Conservation (phyloP, 805 yeast genomes). For the Candida boidinii region DNA sequence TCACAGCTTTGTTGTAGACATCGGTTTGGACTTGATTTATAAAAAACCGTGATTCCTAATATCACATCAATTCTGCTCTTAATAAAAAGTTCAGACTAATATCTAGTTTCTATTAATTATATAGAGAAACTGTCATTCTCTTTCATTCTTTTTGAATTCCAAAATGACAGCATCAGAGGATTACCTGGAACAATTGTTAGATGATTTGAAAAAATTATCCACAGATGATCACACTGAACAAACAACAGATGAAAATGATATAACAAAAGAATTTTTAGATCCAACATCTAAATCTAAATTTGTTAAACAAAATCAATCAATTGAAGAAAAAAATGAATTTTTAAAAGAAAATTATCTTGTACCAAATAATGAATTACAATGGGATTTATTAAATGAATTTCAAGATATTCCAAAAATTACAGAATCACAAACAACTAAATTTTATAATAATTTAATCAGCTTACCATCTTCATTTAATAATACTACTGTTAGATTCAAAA, state of each 20-base stretch:
- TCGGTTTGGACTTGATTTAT: too few relatives aligned
- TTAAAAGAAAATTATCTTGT: conserved; percentile 39
- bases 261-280: conserved; percentile 9
- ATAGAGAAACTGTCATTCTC: too few relatives aligned
- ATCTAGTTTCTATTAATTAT: too few relatives aligned
- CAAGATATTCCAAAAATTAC: conserved; percentile 44
- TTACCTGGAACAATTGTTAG: too few relatives aligned
- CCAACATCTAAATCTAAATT: conserved; percentile 9
- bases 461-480: conserved; percentile 57
- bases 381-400: conserved; percentile 64
- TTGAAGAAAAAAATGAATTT: conserved; percentile 8
- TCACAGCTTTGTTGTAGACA: too few relatives aligned
- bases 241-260: background rate
- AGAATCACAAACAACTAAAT: conserved; percentile 12
- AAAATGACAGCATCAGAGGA: too few relatives aligned
- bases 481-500: conserved; percentile 55
- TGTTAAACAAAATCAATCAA: conserved; percentile 4
- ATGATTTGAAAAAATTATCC: too few relatives aligned
- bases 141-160: too few relatives aligned
- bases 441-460: conserved; percentile 40
- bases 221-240: too few relatives aligned
- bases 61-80: too few relatives aligned
- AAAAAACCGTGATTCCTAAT: too few relatives aligned
- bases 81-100: too few relatives aligned
- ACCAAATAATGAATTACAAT: conserved; percentile 55